Evolutionary conservation across 805 yeast genomes (phyloP), one percentile per base, ranked within the genome.

Genomic region (Nakazawaea populi): DNA sequence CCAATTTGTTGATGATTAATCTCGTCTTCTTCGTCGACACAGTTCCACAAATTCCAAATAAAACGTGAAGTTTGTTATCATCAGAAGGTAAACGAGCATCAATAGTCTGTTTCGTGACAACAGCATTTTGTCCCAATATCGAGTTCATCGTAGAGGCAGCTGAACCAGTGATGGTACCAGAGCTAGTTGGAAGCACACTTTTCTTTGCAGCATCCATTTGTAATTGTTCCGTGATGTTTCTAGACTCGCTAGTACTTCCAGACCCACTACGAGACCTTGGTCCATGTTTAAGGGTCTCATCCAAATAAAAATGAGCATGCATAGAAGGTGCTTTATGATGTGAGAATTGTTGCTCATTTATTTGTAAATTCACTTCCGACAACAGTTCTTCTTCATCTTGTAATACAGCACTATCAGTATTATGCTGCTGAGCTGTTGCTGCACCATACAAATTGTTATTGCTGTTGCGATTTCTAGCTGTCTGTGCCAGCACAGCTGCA

Each of bases 281-380:
- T 5, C 70, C 71, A 58, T 76, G 83, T 59, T 79, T 83, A n/a
- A 80, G 62, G 1, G 85, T 73, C 51, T 86, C 91, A 54, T 83
- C 87, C 8, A 81, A 82, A 56, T 76, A 77, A 62, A 87, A 87
- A 66, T 87, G 96, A 0, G 94, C 90, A 66, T 87, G 96, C 55
- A 84, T 83, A 0, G 87, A 77, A 14, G 86, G 75, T 24, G 76
- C 62, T 62, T 80, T 77, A 57, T 78, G 77, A 59, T 79, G 85
- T 1, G 14, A 14, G 31, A 44, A 52, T 48, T 52, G 51, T 36
- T 42, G 35, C 29, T 47, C 51, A 41, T 52, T 52, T 24, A 52
- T 39, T 46, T 47, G 45, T 29, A 51, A 43, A 38, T 51, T 51
- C 30, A 29, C 49, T 10, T 38, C 50, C 4, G 50, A 46, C 14